These are phyloP conservation scores for Orychophragmus violaceus DNA, from an alignment of 345 rosid genomes.

Conservation along the genomic window DNA sequence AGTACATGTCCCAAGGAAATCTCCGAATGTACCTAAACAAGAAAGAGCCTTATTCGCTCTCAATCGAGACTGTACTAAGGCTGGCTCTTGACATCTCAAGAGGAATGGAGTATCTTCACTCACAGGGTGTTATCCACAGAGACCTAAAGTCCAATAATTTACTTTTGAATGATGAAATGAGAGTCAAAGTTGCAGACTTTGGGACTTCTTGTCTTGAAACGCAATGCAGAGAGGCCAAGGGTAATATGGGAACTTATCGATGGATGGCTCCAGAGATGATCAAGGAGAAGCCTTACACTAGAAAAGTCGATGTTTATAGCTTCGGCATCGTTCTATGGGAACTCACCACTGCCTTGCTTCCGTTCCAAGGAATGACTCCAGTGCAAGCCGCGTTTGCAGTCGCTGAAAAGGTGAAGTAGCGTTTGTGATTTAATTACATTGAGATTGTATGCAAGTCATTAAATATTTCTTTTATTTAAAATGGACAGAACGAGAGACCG, in stretches of 20 bases:
- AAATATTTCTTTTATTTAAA: background rate
- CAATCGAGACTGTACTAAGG: conserved; percentile 79
- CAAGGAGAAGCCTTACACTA: conserved; percentile 82
- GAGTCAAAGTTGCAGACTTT: conserved; percentile 95
- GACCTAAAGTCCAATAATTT: conserved; percentile 92
- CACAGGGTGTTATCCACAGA: conserved; percentile 95
- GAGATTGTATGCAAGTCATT: background rate
- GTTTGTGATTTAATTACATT: background rate
- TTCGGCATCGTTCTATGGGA: conserved; percentile 98
- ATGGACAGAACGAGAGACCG: conserved; percentile 75
- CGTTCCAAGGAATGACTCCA: conserved; percentile 99
- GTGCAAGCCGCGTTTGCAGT: conserved; percentile 99
- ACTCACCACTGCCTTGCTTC: conserved; percentile 94
- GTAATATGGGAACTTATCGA: conserved; percentile 94
- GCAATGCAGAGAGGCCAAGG: conserved; percentile 80
- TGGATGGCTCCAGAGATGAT: conserved; percentile 99
- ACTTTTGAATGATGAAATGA: conserved; percentile 90
- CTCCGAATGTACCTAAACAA: conserved; percentile 98
- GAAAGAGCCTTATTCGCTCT: conserved; percentile 92
- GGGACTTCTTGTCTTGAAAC: conserved; percentile 96
- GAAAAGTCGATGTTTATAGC: conserved; percentile 96
- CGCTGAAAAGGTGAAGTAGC: conserved; percentile 65
- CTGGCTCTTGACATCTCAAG: conserved; percentile 92
- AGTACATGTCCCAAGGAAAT: conserved; percentile 99
- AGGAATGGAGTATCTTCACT: conserved; percentile 99